These are phyloP conservation scores for Syzygium grande DNA, from an alignment of 345 rosid genomes.

Conservation along the genomic window DNA sequence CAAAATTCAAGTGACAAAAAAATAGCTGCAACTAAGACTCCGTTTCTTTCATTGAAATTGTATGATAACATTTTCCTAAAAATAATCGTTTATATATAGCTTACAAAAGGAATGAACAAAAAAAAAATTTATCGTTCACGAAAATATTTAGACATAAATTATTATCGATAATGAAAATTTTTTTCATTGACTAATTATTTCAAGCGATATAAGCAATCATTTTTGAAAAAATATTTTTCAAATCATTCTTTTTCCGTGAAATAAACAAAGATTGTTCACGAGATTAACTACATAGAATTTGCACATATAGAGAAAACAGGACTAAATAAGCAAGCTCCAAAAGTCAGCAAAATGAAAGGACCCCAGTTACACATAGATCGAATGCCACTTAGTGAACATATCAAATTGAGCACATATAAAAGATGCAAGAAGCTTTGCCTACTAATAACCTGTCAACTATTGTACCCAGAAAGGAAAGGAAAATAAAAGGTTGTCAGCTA, in stretches of 20 bases:
- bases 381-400: neutral
- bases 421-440: neutral
- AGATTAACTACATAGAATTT: neutral
- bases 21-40: neutral
- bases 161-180: neutral
- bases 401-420: neutral
- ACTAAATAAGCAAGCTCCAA: neutral
- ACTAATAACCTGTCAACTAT: neutral
- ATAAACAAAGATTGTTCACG: neutral
- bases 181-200: neutral
- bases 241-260: neutral
- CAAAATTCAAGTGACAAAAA: neutral
- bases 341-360: neutral
- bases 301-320: neutral
- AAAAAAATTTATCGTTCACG: too few species aligned
- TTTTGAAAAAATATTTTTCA: neutral
- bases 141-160: neutral
- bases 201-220: neutral
- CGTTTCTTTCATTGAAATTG: too few species aligned
- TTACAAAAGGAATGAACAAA: too few species aligned
- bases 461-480: neutral
- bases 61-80: too few species aligned
- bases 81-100: too few species aligned
- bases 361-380: neutral
- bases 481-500: neutral